A percentile compares a stretch with the other conserved stretches of the same genome.
These are phyloP conservation scores for Fusarium equiseti DNA, from an alignment of 2,329 filamentous ascomycete species.

Conservation along the genomic window DNA sequence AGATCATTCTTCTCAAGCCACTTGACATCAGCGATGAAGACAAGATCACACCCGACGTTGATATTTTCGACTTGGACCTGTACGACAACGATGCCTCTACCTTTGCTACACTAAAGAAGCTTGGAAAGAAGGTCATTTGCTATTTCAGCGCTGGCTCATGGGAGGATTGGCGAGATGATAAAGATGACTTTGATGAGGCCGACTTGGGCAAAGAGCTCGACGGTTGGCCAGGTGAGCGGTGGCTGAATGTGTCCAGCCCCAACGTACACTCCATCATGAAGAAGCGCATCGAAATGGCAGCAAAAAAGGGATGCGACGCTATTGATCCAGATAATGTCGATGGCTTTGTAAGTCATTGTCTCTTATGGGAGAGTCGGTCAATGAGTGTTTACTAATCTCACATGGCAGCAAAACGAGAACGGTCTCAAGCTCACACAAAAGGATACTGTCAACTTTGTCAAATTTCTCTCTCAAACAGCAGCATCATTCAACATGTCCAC, in stretches of 20 bases:
- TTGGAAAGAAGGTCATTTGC: constrained; percentile 74
- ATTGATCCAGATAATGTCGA: constrained; percentile 70
- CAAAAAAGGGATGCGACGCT: constrained; percentile 73
- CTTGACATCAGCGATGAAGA: constrained; percentile 58
- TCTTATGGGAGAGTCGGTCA: not conserved
- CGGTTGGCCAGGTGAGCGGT: constrained; percentile 75
- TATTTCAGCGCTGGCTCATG: constrained; percentile 80
- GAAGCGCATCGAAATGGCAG: constrained; percentile 68
- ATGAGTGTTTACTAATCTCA: not conserved
- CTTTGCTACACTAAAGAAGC: constrained; percentile 67
- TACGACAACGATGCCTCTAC: constrained; percentile 63
- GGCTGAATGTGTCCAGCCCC: constrained; percentile 69
- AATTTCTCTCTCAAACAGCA: constrained; percentile 69
- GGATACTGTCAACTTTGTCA: constrained; percentile 69
- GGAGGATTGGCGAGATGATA: constrained; percentile 72
- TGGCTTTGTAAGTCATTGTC: constrained; percentile 70
- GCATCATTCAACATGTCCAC: constrained; percentile 66
- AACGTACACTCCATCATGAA: constrained; percentile 74
- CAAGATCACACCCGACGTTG: constrained; percentile 57
- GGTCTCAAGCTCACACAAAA: constrained; percentile 69
- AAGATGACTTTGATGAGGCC: constrained; percentile 61
- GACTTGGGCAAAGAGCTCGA: constrained; percentile 70
- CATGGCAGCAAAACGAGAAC: constrained; percentile 65
- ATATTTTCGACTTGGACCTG: constrained; percentile 62
- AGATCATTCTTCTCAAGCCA: constrained; percentile 66